phyloP scores from a whole-genome alignment of 1,139 yeast genomes.

The Suhomyces anneliseae region DNA sequence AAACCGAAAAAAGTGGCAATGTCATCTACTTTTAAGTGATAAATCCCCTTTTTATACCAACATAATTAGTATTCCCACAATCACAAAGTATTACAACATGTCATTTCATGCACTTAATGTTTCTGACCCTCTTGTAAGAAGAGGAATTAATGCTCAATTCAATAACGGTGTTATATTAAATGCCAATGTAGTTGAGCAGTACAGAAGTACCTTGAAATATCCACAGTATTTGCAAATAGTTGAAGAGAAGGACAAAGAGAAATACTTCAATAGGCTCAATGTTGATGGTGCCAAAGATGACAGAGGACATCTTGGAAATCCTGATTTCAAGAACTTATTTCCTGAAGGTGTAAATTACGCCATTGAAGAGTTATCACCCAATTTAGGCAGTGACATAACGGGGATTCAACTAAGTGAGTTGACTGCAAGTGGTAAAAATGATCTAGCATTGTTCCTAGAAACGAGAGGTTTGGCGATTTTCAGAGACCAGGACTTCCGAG shows the following conservation, averaged over 20 bases:
- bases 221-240: constrained; percentile 23
- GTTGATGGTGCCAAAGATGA: constrained; percentile 23
- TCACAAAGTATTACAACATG: not conserved
- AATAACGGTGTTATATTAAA: constrained; percentile 2
- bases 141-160: constrained; percentile 3
- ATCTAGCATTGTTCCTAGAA: constrained; percentile 32
- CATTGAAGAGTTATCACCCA: constrained; percentile 27
- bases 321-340: constrained; percentile 27
- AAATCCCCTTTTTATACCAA: no score
- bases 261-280: constrained; percentile 20
- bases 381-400: constrained; percentile 32
- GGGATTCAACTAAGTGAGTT: constrained; percentile 35
- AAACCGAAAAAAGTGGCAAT: no score
- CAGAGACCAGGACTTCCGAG: constrained; percentile 33
- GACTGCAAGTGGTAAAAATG: constrained; percentile 32
- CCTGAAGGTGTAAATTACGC: constrained; percentile 19
- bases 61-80: no score
- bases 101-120: constrained; percentile 12
- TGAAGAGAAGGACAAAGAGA: constrained; percentile 20
- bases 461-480: constrained; percentile 33
- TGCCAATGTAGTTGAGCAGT: constrained; percentile 12
- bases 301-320: constrained; percentile 32
- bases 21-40: no score
- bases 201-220: constrained; percentile 20
- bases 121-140: constrained; percentile 12